Conservation (phyloP, 2,329 filamentous ascomycete species). For the Botrytis cinerea region DNA sequence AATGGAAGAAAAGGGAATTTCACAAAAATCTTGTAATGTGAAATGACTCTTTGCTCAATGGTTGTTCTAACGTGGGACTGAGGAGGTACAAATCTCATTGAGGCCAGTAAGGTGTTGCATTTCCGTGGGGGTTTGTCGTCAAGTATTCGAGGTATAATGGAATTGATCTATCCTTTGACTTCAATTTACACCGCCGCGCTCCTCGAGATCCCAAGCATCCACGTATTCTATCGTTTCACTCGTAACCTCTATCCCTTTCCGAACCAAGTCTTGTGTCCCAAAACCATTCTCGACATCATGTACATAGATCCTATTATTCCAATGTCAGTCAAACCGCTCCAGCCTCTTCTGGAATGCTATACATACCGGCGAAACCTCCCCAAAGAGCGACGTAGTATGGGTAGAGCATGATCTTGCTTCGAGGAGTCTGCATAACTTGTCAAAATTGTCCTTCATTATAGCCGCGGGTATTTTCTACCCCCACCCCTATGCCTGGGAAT, state of each 20-base stretch:
- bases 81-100: not conserved
- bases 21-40: not conserved
- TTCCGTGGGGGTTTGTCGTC: not conserved
- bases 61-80: too few relatives aligned
- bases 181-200: conserved; percentile 32
- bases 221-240: not conserved
- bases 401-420: conserved; percentile 64
- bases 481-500: not conserved
- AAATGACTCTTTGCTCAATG: not conserved
- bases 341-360: not conserved
- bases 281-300: conserved; percentile 71
- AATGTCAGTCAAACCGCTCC: not conserved
- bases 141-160: conserved; percentile 18
- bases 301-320: conserved; percentile 55
- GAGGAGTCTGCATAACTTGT: conserved; percentile 54
- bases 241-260: conserved; percentile 51
- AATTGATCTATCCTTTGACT: conserved; percentile 31
- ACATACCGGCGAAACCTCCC: conserved; percentile 63
- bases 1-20: not conserved
- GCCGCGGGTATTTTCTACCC: not conserved
- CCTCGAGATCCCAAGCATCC: conserved; percentile 1
- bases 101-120: not conserved
- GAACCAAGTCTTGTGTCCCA: conserved; percentile 81
- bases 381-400: conserved; percentile 69
- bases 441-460: conserved; percentile 7